Evolutionary conservation across 306 rosid genomes (phyloP).

Genomic region (Sindora glabra): DNA sequence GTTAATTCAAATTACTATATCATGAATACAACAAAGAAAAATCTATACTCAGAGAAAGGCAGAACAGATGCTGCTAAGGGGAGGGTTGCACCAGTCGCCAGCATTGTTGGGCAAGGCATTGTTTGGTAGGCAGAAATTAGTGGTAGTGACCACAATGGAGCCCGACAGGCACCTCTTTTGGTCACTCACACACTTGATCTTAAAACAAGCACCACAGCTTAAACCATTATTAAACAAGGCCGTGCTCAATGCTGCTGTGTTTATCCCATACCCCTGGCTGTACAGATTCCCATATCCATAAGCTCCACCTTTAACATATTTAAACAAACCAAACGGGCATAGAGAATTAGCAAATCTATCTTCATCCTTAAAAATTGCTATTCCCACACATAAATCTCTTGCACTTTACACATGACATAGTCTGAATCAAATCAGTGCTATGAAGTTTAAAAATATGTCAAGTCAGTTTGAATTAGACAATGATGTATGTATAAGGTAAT

Average conservation of each 20-base stretch:
- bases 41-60: too few species aligned
- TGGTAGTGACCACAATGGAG: slow-evolving; percentile 49
- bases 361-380: background rate
- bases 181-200: slow-evolving; percentile 40
- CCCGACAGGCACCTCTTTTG: slow-evolving; percentile 32
- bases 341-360: background rate
- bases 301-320: slow-evolving; percentile 35
- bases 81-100: slow-evolving; percentile 90
- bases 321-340: too few species aligned
- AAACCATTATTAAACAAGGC: slow-evolving; percentile 55
- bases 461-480: too few species aligned
- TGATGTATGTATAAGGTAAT: too few species aligned
- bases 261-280: slow-evolving; percentile 67
- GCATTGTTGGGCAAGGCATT: slow-evolving; percentile 52
- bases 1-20: too few species aligned
- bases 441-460: too few species aligned
- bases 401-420: too few species aligned
- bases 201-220: slow-evolving; percentile 58
- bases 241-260: slow-evolving; percentile 53
- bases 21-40: too few species aligned
- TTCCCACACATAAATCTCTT: too few species aligned
- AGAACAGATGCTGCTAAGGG: slow-evolving; percentile 22
- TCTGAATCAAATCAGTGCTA: too few species aligned
- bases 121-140: slow-evolving; percentile 26
- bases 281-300: slow-evolving; percentile 57